Percentiles rank a stretch among this genome's conserved stretches.
These are phyloP conservation scores for Rauvolfia tetraphylla DNA, from an alignment of 257 asterid genomes.

Conservation along the genomic window DNA sequence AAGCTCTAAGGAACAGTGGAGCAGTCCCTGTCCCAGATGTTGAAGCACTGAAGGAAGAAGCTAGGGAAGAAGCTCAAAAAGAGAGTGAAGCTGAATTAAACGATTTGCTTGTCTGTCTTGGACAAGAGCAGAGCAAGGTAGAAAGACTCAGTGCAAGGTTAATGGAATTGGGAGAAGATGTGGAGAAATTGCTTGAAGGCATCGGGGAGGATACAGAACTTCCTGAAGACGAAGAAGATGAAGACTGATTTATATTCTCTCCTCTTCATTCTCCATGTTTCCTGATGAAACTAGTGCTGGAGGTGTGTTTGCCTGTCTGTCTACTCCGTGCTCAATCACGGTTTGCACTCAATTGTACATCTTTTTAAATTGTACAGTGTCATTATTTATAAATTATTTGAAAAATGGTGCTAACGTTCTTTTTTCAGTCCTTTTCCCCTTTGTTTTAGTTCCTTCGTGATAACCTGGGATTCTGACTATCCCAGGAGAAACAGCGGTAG, in stretches of 20 bases:
- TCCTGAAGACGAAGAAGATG: constrained; percentile 57
- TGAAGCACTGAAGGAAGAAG: constrained; percentile 68
- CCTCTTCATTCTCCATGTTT: neutral
- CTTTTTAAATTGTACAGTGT: constrained; percentile 18
- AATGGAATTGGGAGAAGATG: constrained; percentile 76
- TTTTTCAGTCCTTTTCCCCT: neutral
- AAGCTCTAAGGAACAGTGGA: constrained; percentile 52
- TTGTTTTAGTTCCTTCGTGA: neutral
- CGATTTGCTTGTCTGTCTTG: constrained; percentile 89
- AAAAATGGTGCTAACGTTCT: too few relatives aligned
- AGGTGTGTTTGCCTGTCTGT: neutral
- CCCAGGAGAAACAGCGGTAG: too few relatives aligned
- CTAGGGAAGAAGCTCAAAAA: constrained; percentile 79
- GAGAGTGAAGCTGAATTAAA: constrained; percentile 84
- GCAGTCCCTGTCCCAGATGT: constrained; percentile 43
- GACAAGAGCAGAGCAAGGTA: constrained; percentile 96
- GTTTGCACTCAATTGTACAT: constrained; percentile 2
- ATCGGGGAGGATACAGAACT: constrained; percentile 62
- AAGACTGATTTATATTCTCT: constrained; percentile 26
- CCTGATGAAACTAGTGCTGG: neutral
- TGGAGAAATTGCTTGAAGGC: constrained; percentile 63
- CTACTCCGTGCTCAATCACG: neutral
- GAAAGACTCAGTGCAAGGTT: constrained; percentile 70
- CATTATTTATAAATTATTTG: neutral
- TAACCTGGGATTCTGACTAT: too few relatives aligned